These are phyloP conservation scores for Murraya koenigii DNA, from an alignment of 345 rosid genomes.

Conservation along the genomic window DNA sequence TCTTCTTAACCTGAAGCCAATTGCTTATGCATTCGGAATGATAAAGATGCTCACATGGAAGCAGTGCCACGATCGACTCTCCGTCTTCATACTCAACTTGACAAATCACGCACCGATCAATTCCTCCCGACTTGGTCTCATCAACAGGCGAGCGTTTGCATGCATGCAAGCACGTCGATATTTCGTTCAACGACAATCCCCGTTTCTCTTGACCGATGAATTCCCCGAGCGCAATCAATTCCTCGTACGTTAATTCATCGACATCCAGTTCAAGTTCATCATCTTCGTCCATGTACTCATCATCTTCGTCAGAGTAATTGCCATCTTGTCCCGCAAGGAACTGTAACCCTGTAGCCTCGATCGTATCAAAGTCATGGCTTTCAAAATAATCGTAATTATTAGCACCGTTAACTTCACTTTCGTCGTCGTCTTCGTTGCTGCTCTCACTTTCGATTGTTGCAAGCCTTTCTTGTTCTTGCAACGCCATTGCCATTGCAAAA, in stretches of 20 bases:
- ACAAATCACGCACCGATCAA: conserved; percentile 72
- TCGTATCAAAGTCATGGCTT: conserved; percentile 21
- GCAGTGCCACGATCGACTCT: conserved; percentile 42
- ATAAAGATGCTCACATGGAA: conserved; percentile 60
- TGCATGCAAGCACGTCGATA: conserved; percentile 33
- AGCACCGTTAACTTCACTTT: conserved; percentile 7
- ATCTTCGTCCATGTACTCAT: conserved; percentile 36
- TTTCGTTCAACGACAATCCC: conserved; percentile 46
- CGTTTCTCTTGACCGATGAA: conserved; percentile 58
- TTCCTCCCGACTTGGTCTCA: conserved; percentile 29
- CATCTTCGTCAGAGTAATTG: conserved; percentile 23
- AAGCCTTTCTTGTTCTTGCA: conserved; percentile 36
- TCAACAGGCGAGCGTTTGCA: conserved; percentile 12
- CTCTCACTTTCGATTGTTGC: conserved; percentile 38
- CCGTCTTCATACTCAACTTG: conserved; percentile 70
- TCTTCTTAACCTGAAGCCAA: conserved; percentile 71
- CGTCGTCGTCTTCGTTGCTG: conserved; percentile 25
- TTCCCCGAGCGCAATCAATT: conserved; percentile 67
- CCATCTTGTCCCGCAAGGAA: conserved; percentile 49
- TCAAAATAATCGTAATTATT: conserved; percentile 50
- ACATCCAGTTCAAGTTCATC: conserved; percentile 68
- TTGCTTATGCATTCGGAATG: conserved; percentile 60
- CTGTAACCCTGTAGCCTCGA: conserved; percentile 29
- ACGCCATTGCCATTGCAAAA: conserved; percentile 32
- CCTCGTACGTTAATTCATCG: conserved; percentile 68